A percentile compares a stretch with the other conserved stretches of the same genome.
phyloP scores from a whole-genome alignment of 1,284 basidiomycete genomes.

The Heterobasidion occidentale region DNA sequence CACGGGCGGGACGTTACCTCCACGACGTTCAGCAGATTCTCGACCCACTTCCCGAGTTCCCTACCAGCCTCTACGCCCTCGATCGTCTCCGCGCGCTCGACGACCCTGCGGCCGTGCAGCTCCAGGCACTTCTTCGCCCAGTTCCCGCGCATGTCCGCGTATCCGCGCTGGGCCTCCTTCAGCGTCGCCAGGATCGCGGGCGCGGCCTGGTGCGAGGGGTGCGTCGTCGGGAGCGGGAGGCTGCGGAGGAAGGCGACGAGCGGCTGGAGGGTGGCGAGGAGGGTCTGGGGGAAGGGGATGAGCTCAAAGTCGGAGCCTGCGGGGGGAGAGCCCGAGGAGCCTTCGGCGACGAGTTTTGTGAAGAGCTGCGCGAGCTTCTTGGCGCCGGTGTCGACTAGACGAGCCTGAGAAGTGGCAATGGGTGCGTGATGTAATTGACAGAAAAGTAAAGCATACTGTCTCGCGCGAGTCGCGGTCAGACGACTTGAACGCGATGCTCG shows the following conservation, averaged over 20 bases:
- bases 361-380: constrained; percentile 74
- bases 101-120: constrained; percentile 53
- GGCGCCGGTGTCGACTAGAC: constrained; percentile 69
- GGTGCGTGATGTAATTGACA: neutral
- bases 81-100: constrained; percentile 58
- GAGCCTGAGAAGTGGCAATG: constrained; percentile 37
- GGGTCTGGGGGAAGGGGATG: constrained; percentile 43
- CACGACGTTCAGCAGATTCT: constrained; percentile 48
- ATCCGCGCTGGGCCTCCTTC: constrained; percentile 70
- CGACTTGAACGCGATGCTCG: constrained; percentile 69
- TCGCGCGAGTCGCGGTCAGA: constrained; percentile 50
- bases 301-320: constrained; percentile 49
- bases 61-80: constrained; percentile 56
- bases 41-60: constrained; percentile 64
- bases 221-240: constrained; percentile 65
- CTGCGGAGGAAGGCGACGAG: constrained; percentile 62
- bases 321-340: constrained; percentile 61
- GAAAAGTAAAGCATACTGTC: constrained; percentile 37
- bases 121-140: constrained; percentile 72
- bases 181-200: constrained; percentile 52
- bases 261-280: constrained; percentile 48
- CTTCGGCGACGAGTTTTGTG: constrained; percentile 75
- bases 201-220: constrained; percentile 72
- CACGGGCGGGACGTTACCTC: constrained; percentile 35
- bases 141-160: constrained; percentile 74